Base-by-base conservation (phyloP, 1,139 yeast genomes). In the Meyerozyma carpophila region DNA sequence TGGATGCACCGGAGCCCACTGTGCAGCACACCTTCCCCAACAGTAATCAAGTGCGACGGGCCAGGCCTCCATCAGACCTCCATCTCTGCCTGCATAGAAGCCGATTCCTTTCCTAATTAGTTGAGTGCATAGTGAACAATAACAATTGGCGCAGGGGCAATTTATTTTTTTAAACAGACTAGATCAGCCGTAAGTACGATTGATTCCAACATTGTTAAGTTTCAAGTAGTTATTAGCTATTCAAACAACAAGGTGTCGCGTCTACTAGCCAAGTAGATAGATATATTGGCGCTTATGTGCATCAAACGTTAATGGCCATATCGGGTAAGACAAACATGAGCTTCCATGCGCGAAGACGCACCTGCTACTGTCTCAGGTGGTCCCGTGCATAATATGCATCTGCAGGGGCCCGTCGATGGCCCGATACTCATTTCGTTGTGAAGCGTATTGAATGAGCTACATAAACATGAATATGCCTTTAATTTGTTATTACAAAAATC, bases 381-480 rank as follows among this genome's bases (percentile, higher is more conserved):
- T 20, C 18, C 37, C 26, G 37, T 34, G 37, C 37, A 34, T 34
- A 34, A 34, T 34, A 34, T 18, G 26, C 26, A 20, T 21, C 25
- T 34, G 37, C 37, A 34, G 10, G 37, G 25, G 37, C 37, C 13
- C 26, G 37, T 34, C 37, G 37, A 34, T 34, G 37, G 26, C 37
- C 37, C 37, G 37, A 34, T 34, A 20, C 27, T 34, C 37, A 34
- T 34, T 34, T 34, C 21, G 37, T 34, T 34, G 14, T 34, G 37
- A 34, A 34, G 37, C 37, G 37, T 16, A 13, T 8, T n/a, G 34
- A 21, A 31, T 31, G 10, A 31, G 9, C 34, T 31, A 31, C 34
- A 31, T 31, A 31, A 31, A 31, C 34, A 31, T 8, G 8, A 28
- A 21, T 21, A 5, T 10, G 11, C 7, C 13, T 27, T 27, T 2